Percentiles rank a stretch among this genome's conserved stretches.
phyloP scores from a whole-genome alignment of 2,329 filamentous ascomycete species.

The Xylariales sp. region DNA sequence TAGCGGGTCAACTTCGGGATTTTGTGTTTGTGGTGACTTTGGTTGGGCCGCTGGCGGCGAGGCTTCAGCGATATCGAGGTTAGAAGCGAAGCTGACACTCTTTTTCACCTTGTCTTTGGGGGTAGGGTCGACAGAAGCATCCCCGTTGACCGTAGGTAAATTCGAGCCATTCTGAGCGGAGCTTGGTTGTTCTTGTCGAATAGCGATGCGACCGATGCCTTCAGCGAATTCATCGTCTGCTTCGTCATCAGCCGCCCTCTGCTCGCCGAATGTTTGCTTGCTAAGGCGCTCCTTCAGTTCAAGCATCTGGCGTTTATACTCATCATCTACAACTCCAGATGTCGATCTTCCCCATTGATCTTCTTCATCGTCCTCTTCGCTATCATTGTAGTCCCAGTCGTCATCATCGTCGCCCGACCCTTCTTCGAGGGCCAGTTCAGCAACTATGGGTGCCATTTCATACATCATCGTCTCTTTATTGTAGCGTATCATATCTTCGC shows the following conservation, averaged over 20 bases:
- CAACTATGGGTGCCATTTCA: constrained; percentile 91
- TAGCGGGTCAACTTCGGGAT: constrained; percentile 58
- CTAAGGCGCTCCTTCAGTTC: constrained; percentile 80
- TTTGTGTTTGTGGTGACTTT: constrained; percentile 26
- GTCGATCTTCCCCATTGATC: constrained; percentile 82
- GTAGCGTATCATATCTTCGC: constrained; percentile 91
- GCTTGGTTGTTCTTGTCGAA: constrained; percentile 47
- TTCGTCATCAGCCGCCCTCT: constrained; percentile 55
- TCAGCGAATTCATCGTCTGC: constrained; percentile 54
- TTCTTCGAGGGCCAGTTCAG: constrained; percentile 87
- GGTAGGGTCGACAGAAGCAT: constrained; percentile 6
- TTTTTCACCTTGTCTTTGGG: constrained; percentile 42
- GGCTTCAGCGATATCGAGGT: constrained; percentile 47
- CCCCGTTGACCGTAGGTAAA: constrained; percentile 42
- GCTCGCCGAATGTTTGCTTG: constrained; percentile 52
- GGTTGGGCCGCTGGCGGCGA: constrained; percentile 45
- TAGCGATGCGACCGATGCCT: constrained; percentile 54
- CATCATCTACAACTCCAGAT: constrained; percentile 73
- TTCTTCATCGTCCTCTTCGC: constrained; percentile 68
- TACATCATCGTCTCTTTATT: constrained; percentile 69
- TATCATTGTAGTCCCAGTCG: constrained; percentile 62
- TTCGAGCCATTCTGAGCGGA: constrained; percentile 3
- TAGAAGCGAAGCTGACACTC: constrained; percentile 48
- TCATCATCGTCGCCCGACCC: constrained; percentile 66
- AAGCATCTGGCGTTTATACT: constrained; percentile 85